Evolutionary conservation across 2,329 filamentous ascomycete genomes (phyloP), one percentile per base, ranked within the genome.

Genomic region (Huntiella decipiens): DNA sequence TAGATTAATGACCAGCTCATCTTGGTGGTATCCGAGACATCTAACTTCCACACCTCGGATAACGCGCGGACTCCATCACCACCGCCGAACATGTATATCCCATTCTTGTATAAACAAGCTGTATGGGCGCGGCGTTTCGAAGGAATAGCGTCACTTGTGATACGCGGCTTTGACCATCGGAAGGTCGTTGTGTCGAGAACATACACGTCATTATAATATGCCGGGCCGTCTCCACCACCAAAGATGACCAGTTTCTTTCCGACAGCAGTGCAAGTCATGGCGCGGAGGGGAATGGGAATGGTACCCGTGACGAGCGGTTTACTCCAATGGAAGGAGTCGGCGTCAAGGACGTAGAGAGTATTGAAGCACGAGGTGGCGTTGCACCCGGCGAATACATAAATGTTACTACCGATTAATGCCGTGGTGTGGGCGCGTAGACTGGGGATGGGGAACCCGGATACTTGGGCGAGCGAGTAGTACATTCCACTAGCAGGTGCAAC

Each of bases 171-270:
- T 36, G 68, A 70, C 75, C 77, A 82, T 15, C 73, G 69, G 56
- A 77, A 79, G 56, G 75, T 82, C 50, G 76, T 66, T 16, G 77
- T 82, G 55, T 82, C 77, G n/a, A 81, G 65, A 39, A 82, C 74
- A 56, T 80, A 80, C 15, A 82, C 71, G 53, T 81, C 75, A 55
- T 81, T 81, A 58, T 81, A 81, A 59, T 82, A 82, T 17, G 74
- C 70, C 0, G 77, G 77, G 0, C 77, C 77, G 54, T 82, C 77
- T 47, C 77, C 77, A 38, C 77, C 77, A 45, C 77, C 77, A 55
- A 82, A 81, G 2, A 82, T 67, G 38, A 82, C 70, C 22, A 82
- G 65, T 58, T 79, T 80, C 63, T 79, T 79, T 52, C 75, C 75
- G 15, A 81, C 75, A 17, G 77, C 75, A 4, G 77, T 82, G 56